These are phyloP conservation scores for Arabidopsis lyrata DNA, from an alignment of 441 rosid species.

Conservation along the genomic window DNA sequence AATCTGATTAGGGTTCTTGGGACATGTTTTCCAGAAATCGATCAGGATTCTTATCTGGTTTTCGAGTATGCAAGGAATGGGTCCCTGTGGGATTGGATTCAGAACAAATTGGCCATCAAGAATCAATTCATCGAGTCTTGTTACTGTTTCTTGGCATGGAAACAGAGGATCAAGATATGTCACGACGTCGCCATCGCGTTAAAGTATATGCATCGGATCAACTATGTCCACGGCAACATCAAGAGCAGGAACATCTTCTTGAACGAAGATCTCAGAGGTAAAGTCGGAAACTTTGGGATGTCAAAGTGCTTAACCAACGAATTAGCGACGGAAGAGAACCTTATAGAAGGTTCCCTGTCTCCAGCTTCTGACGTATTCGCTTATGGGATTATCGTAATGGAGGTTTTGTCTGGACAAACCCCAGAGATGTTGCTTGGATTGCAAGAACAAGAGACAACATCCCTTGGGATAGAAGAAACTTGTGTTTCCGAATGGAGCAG, in stretches of 20 bases:
- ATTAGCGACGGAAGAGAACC: constrained; percentile 60
- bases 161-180: constrained; percentile 86
- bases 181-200: constrained; percentile 85
- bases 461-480: constrained; percentile 31
- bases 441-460: constrained; percentile 36
- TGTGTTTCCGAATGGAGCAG: constrained; percentile 36
- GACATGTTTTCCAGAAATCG: constrained; percentile 56
- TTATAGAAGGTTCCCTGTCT: constrained; percentile 56
- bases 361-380: constrained; percentile 74
- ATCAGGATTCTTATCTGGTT: constrained; percentile 60
- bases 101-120: constrained; percentile 90
- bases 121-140: constrained; percentile 93
- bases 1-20: constrained; percentile 81
- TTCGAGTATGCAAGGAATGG: constrained; percentile 90
- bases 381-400: constrained; percentile 74
- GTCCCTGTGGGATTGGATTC: constrained; percentile 91
- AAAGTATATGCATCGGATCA: constrained; percentile 88
- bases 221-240: constrained; percentile 75
- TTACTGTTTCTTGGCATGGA: constrained; percentile 89
- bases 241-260: constrained; percentile 82
- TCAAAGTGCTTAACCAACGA: constrained; percentile 56
- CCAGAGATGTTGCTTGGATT: constrained; percentile 50
- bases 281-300: constrained; percentile 84
- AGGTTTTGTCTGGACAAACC: constrained; percentile 72
- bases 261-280: constrained; percentile 91